Percentiles rank a stretch among this genome's conserved stretches.
These are phyloP conservation scores for Fusarium sp. DNA, from an alignment of 2,329 filamentous ascomycete species.

Conservation along the genomic window DNA sequence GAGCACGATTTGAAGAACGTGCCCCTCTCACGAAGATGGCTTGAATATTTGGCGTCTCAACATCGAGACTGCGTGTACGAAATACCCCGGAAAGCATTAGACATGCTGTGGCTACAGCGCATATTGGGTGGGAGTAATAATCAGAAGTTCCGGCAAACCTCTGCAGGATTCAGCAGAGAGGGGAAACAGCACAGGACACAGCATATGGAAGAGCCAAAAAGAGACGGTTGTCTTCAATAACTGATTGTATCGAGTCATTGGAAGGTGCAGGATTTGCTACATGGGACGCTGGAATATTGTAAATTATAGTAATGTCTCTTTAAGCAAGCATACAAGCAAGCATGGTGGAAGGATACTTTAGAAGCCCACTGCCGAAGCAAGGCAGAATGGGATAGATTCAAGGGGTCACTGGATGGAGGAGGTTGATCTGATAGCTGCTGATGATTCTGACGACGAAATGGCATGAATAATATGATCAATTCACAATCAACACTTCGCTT, in stretches of 20 bases:
- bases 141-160: slow-evolving; percentile 40
- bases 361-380: slow-evolving; percentile 13
- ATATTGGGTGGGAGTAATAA: slow-evolving; percentile 45
- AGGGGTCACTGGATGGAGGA: slow-evolving; percentile 25
- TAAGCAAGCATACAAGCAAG: slow-evolving; percentile 26
- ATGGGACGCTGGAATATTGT: slow-evolving; percentile 38
- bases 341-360: slow-evolving; percentile 17
- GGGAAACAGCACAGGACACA: slow-evolving; percentile 32
- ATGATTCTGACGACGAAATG: slow-evolving; percentile 50
- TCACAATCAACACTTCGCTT: slow-evolving; percentile 25
- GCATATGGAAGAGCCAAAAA: slow-evolving; percentile 28
- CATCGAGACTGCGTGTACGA: slow-evolving; percentile 47
- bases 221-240: slow-evolving; percentile 30
- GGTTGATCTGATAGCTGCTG: slow-evolving; percentile 45
- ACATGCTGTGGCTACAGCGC: slow-evolving; percentile 45
- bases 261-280: slow-evolving; percentile 20
- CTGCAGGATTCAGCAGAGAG: slow-evolving; percentile 38
- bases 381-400: slow-evolving; percentile 17
- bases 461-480: slow-evolving; percentile 51
- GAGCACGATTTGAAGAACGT: slow-evolving; percentile 11
- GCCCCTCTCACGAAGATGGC: slow-evolving; percentile 16
- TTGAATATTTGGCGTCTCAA: slow-evolving; percentile 43
- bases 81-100: slow-evolving; percentile 47
- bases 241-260: slow-evolving; percentile 35
- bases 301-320: slow-evolving; percentile 44